These are phyloP conservation scores for Alternaria atra DNA, from an alignment of 2,329 filamentous ascomycete species.

Conservation along the genomic window DNA sequence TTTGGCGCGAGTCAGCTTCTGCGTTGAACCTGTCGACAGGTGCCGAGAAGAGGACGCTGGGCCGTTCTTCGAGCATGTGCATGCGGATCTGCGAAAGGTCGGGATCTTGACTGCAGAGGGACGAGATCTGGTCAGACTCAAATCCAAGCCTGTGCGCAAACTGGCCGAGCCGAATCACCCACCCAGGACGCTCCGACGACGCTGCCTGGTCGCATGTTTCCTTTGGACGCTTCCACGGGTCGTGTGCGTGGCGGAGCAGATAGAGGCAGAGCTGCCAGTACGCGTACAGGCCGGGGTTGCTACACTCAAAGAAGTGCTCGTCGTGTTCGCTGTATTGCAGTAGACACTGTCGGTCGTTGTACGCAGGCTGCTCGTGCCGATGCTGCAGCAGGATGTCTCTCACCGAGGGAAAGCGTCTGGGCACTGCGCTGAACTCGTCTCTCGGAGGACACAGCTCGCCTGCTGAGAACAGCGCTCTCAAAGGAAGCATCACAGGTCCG, in stretches of 20 bases:
- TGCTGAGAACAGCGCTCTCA: constrained; percentile 12
- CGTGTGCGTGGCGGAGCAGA: constrained; percentile 4
- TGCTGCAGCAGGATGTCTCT: constrained; percentile 17
- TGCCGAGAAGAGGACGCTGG: neutral
- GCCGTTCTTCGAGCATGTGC: constrained; percentile 8
- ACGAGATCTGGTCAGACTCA: constrained; percentile 6
- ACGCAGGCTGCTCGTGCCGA: neutral
- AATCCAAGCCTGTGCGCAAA: constrained; percentile 9
- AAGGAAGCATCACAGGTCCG: constrained; percentile 15
- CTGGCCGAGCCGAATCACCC: constrained; percentile 1
- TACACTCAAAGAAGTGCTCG: constrained; percentile 7
- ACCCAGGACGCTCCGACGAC: neutral
- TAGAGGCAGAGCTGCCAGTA: constrained; percentile 24
- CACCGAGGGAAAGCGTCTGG: constrained; percentile 14
- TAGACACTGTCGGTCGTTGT: neutral
- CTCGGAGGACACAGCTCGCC: constrained; percentile 9
- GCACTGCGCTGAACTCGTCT: constrained; percentile 6
- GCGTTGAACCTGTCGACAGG: neutral
- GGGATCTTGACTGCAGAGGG: constrained; percentile 7
- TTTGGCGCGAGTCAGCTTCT: neutral
- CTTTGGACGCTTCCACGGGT: neutral
- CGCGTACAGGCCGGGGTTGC: constrained; percentile 1
- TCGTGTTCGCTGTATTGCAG: constrained; percentile 14
- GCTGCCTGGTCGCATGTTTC: neutral
- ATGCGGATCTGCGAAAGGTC: constrained; percentile 11